phyloP scores from a whole-genome alignment of 352 stramenopile genomes.

The Pythium folliculosum region DNA sequence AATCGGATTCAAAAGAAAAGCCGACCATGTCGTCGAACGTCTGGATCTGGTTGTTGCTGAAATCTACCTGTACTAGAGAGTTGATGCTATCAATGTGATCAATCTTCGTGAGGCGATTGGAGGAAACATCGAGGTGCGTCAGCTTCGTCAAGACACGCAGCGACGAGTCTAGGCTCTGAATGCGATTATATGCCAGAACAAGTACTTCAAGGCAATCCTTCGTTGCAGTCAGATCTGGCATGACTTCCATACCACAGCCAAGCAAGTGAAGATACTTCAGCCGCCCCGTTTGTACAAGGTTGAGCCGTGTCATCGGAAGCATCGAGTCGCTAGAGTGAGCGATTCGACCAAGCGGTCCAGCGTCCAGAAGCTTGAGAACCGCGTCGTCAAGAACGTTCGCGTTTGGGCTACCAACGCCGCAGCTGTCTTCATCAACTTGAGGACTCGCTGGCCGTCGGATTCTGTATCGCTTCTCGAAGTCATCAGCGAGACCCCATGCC shows the following conservation, averaged over 20 bases:
- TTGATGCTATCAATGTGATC: constrained; percentile 44
- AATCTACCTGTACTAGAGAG: constrained; percentile 46
- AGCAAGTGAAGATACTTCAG: constrained; percentile 58
- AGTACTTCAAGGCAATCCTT: constrained; percentile 56
- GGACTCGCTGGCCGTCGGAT: constrained; percentile 40
- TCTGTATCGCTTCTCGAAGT: constrained; percentile 69
- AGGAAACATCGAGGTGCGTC: constrained; percentile 60
- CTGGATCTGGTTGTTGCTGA: constrained; percentile 67
- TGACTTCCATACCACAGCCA: constrained; percentile 47
- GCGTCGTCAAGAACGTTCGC: constrained; percentile 8
- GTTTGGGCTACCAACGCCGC: background rate
- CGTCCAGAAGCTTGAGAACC: constrained; percentile 13
- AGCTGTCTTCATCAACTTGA: constrained; percentile 21
- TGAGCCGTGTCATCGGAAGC: constrained; percentile 27
- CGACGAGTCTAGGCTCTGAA: constrained; percentile 39
- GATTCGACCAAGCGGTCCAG: background rate
- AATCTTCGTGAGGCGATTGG: constrained; percentile 57
- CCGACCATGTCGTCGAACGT: constrained; percentile 54
- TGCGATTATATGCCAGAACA: constrained; percentile 74
- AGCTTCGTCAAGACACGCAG: constrained; percentile 44
- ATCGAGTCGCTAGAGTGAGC: constrained; percentile 26
- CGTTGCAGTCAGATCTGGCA: constrained; percentile 44
- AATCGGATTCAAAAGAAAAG: constrained; percentile 18
- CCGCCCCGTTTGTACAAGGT: constrained; percentile 18
- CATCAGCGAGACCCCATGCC: constrained; percentile 37